A percentile compares a stretch with the other conserved stretches of the same genome.
These are phyloP conservation scores for Extremus antarcticus DNA, from an alignment of 495 filamentous ascomycete genomes.

Conservation along the genomic window DNA sequence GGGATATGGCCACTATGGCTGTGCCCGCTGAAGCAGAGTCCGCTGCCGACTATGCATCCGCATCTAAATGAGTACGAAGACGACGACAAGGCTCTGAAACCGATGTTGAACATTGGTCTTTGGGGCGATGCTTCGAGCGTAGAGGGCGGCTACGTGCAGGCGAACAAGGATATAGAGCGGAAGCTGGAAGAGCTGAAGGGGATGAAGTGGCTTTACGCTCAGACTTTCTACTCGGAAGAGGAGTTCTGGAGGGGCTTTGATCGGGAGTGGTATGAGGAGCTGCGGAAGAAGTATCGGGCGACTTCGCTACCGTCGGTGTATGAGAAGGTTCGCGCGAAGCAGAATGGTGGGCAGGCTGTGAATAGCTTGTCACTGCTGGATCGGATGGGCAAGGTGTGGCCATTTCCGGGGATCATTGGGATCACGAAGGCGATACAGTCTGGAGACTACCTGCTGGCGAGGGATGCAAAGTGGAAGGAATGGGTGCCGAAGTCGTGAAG, in stretches of 20 bases:
- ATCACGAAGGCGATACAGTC: conserved; percentile 11
- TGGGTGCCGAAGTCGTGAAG: conserved; percentile 10
- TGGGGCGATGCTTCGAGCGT: conserved; percentile 37
- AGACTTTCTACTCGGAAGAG: conserved; percentile 42
- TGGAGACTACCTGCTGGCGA: conserved; percentile 11
- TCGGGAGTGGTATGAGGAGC: conserved; percentile 34
- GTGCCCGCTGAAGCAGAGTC: conserved; percentile 38
- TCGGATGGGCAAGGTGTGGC: conserved; percentile 8
- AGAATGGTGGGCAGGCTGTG: conserved; percentile 21
- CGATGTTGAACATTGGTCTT: conserved; percentile 45
- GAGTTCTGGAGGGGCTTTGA: conserved; percentile 49
- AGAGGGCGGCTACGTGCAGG: conserved; percentile 34
- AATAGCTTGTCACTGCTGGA: background rate
- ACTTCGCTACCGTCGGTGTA: conserved; percentile 39
- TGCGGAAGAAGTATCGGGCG: conserved; percentile 43
- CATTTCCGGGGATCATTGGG: conserved; percentile 7
- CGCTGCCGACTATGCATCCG: conserved; percentile 29
- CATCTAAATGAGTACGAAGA: conserved; percentile 21
- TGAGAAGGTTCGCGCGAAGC: conserved; percentile 40
- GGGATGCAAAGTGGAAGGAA: conserved; percentile 3
- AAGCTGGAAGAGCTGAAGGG: conserved; percentile 56
- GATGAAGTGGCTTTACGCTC: conserved; percentile 50
- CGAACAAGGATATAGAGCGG: conserved; percentile 54
- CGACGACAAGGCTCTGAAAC: conserved; percentile 14
- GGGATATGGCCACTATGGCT: conserved; percentile 50